These are phyloP conservation scores for Fusarium annulatum DNA, from an alignment of 2,329 filamentous ascomycete species.

Conservation along the genomic window DNA sequence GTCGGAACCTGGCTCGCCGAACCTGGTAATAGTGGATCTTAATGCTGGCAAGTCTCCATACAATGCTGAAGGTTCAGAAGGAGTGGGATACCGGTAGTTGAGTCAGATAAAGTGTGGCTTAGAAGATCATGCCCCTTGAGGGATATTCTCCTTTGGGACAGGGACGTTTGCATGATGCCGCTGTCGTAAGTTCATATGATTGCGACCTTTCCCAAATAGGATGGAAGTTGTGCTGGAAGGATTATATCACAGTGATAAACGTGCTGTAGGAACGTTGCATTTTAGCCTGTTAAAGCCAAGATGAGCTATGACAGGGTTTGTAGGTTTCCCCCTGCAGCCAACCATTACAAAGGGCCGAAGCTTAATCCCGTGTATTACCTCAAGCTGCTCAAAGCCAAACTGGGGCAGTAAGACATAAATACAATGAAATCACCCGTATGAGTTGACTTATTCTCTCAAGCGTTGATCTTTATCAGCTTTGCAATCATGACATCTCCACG, in stretches of 20 bases:
- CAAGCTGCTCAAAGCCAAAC: background rate
- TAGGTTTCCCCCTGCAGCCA: background rate
- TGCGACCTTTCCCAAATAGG: background rate
- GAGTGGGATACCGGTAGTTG: conserved; percentile 2
- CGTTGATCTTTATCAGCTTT: background rate
- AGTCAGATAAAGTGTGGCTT: conserved; percentile 11
- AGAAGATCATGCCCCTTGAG: background rate
- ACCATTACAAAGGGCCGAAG: background rate
- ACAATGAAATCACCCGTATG: background rate
- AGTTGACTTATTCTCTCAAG: background rate
- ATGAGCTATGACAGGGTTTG: background rate
- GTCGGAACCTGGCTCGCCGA: conserved; percentile 11
- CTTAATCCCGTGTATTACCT: background rate
- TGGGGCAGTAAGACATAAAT: conserved; percentile 3
- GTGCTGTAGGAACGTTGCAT: background rate
- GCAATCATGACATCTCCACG: background rate
- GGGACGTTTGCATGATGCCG: background rate
- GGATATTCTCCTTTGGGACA: background rate
- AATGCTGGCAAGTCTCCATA: background rate
- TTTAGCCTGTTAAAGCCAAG: background rate
- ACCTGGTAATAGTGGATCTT: conserved; percentile 7
- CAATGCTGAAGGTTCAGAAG: background rate
- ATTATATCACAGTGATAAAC: background rate
- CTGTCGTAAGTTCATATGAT: background rate
- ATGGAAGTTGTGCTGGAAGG: background rate